These are phyloP conservation scores for Yamadazyma blattariae DNA, from an alignment of 1,139 yeast genomes.

Conservation along the genomic window DNA sequence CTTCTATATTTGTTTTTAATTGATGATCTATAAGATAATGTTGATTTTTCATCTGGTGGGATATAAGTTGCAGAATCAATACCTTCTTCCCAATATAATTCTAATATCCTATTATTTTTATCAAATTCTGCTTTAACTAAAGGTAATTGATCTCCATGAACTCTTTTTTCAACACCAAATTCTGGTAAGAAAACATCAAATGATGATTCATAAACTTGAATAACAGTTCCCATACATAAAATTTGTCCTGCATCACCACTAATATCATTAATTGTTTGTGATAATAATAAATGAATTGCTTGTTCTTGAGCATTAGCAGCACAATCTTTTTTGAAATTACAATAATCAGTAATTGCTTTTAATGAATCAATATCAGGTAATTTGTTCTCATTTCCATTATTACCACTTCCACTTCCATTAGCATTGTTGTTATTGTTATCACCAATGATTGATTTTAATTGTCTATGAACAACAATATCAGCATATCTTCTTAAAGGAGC, in stretches of 20 bases:
- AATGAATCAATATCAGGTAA: slow-evolving; percentile 60
- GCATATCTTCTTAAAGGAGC: slow-evolving; percentile 91
- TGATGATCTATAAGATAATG: slow-evolving; percentile 72
- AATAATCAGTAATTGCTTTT: slow-evolving; percentile 83
- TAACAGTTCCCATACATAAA: slow-evolving; percentile 79
- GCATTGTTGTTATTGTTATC: slow-evolving; percentile 10
- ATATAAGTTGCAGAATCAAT: slow-evolving; percentile 87
- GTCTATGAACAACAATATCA: slow-evolving; percentile 90
- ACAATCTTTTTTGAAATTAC: slow-evolving; percentile 94
- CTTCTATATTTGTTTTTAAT: slow-evolving; percentile 78
- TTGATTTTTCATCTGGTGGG: slow-evolving; percentile 83
- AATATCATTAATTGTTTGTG: slow-evolving; percentile 81
- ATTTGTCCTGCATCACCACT: slow-evolving; percentile 77
- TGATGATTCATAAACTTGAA: slow-evolving; percentile 93
- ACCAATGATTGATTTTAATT: slow-evolving; percentile 65
- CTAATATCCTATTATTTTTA: slow-evolving; percentile 62
- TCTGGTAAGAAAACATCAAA: slow-evolving; percentile 94
- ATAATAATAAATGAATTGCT: slow-evolving; percentile 80
- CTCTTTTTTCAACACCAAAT: slow-evolving; percentile 94
- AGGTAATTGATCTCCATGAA: slow-evolving; percentile 96
- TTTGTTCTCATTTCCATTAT: slow-evolving; percentile 4
- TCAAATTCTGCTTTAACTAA: slow-evolving; percentile 90
- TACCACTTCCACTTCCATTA: no score
- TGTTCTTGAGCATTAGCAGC: slow-evolving; percentile 94
- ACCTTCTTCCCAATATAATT: slow-evolving; percentile 89